These are phyloP conservation scores for Halteria grandinella DNA, from an alignment of 73 alveolate species.

Conservation along the genomic window DNA sequence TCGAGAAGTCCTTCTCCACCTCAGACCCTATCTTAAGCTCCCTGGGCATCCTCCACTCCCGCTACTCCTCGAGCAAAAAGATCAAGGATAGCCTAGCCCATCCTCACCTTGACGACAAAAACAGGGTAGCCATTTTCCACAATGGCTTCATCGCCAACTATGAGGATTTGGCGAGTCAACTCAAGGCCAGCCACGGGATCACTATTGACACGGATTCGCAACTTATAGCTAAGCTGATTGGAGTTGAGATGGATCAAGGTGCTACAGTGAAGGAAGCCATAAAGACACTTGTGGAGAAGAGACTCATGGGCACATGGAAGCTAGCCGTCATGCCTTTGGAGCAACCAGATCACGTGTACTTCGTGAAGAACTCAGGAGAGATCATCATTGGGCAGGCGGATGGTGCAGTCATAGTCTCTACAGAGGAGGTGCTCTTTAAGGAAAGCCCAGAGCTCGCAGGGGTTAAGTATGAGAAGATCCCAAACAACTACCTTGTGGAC, in stretches of 20 bases:
- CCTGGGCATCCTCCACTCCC: conserved; percentile 8
- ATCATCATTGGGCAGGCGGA: conserved; percentile 45
- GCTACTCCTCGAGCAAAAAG: conserved; percentile 17
- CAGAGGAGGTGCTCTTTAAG: conserved; percentile 72
- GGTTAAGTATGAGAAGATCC: conserved; percentile 2
- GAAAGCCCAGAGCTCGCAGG: neutral
- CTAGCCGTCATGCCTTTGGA: conserved; percentile 37
- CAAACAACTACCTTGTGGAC: conserved; percentile 22
- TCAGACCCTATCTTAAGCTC: neutral
- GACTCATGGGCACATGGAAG: conserved; percentile 58
- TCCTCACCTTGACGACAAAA: conserved; percentile 80
- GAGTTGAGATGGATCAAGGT: conserved; percentile 62
- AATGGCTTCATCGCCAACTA: conserved; percentile 85
- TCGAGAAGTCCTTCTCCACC: neutral
- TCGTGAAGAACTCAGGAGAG: conserved; percentile 53
- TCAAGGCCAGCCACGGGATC: conserved; percentile 60
- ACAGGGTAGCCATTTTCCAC: conserved; percentile 75
- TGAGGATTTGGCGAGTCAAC: conserved; percentile 37
- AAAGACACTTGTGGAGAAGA: conserved; percentile 60
- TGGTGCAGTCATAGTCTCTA: conserved; percentile 57
- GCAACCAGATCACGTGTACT: conserved; percentile 35
- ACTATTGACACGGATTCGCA: conserved; percentile 81
- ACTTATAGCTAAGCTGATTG: conserved; percentile 79
- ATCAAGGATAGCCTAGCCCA: conserved; percentile 64
- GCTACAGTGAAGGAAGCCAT: conserved; percentile 72